Evolutionary conservation across 2,329 filamentous ascomycete species (phyloP), one percentile per base, ranked within the genome.

Genomic region (Polytolypa hystricis): DNA sequence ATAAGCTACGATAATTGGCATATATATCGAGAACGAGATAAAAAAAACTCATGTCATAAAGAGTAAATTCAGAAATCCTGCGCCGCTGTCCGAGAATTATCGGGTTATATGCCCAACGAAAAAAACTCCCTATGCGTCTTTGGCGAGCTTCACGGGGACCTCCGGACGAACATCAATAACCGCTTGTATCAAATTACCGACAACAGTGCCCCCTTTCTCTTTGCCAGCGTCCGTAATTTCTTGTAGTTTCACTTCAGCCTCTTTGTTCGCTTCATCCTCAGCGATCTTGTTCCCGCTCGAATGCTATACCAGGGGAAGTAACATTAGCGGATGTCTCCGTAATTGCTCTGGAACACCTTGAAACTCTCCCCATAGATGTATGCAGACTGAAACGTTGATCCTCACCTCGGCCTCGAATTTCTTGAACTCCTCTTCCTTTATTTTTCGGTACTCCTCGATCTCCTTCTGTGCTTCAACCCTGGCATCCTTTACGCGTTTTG

Each of bases 401-500:
- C 54, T 54, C 55, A 81, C 77, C 73, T 84, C 73, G 45, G 84
- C 73, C 70, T 96, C 86, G 54, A 93, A 96, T 58, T 82, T 81
- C 71, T 91, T 89, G 70, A 86, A 96, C 64, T 96, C 89, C 23
- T 83, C 74, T 56, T 98, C 91, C 70, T 95, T 98, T 52, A 80
- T 67, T 54, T 79, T 75, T 60, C 79, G 78, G 71, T 98, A 96
- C 39, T 85, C 81, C 48, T 94, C 84, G 55, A 98, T 94, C 63
- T 98, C 89, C 67, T 93, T 93, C 68, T 95, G 93, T 45, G 91
- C 91, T 65, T 98, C 91, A 57, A 84, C 79, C 57, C 89, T 84
- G 46, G 91, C 91, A 68, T 96, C 91, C 67, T 85, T 93, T 66
- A 98, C 85, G 58, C 86, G 80, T 73, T 95, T 95, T 44, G 91